Conservation (phyloP, 2,329 filamentous ascomycete genomes). For the Apiospora koreana region DNA sequence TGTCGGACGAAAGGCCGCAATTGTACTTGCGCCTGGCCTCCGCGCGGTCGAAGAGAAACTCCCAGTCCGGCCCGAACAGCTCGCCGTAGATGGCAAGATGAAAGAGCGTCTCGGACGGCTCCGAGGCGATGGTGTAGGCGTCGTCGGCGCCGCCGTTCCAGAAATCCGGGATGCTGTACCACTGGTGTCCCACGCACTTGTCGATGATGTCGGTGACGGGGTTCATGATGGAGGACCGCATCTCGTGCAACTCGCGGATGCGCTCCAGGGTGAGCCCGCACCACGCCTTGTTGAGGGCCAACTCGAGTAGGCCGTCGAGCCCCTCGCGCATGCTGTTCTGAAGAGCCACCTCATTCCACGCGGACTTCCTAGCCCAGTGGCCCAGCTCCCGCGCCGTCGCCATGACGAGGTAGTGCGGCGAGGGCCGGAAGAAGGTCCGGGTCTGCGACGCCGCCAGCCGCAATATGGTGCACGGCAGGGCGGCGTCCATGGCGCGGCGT, state of each 20-base stretch:
- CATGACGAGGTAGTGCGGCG: slow-evolving; percentile 36
- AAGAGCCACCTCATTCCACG: slow-evolving; percentile 26
- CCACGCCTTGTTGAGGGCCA: slow-evolving; percentile 29
- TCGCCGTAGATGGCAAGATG: slow-evolving; percentile 16
- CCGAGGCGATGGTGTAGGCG: slow-evolving; percentile 10
- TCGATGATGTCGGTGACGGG: slow-evolving; percentile 13
- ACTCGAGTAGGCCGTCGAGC: slow-evolving; percentile 31
- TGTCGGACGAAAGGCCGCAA: neutral
- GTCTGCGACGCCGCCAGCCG: slow-evolving; percentile 33
- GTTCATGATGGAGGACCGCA: slow-evolving; percentile 14
- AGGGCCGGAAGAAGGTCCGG: slow-evolving; percentile 36
- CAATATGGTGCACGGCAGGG: slow-evolving; percentile 30
- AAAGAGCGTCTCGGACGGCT: slow-evolving; percentile 10
- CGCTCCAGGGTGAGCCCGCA: slow-evolving; percentile 28
- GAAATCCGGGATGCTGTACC: slow-evolving; percentile 11
- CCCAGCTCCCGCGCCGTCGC: slow-evolving; percentile 33
- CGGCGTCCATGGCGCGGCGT: slow-evolving; percentile 21
- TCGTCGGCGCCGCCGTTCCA: slow-evolving; percentile 14
- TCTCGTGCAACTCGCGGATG: slow-evolving; percentile 25
- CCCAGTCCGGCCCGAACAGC: slow-evolving; percentile 10
- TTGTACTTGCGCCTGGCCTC: neutral
- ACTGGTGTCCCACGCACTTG: slow-evolving; percentile 12
- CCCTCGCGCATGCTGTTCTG: slow-evolving; percentile 28
- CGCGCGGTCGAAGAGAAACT: slow-evolving; percentile 1
- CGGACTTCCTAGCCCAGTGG: slow-evolving; percentile 32